A percentile compares a stretch with the other conserved stretches of the same genome.
Evolutionary conservation across 176 grass and related monocot genomes (phyloP).

Genomic region (sorghum (Sorghum bicolor)): DNA sequence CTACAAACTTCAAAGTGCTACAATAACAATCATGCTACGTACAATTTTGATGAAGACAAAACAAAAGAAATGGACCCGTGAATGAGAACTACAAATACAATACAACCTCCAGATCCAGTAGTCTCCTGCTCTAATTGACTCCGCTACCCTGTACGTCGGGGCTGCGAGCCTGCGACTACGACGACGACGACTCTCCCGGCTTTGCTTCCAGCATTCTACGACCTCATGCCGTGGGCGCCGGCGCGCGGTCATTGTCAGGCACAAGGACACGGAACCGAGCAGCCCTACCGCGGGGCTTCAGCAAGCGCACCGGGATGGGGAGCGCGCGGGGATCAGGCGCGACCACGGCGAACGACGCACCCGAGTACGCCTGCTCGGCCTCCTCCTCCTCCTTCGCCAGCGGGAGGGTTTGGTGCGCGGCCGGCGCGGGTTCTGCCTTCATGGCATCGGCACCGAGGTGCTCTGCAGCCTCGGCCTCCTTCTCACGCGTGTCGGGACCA

Average conservation of each 20-base stretch:
- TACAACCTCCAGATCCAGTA: no score
- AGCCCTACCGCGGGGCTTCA: neutral
- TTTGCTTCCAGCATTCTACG: neutral
- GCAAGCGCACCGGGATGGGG: neutral
- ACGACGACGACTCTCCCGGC: neutral
- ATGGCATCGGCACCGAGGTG: neutral
- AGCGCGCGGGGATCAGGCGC: slow-evolving; percentile 10
- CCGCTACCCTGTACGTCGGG: no score
- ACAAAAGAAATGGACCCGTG: neutral
- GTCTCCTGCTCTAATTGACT: no score
- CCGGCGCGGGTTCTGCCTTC: neutral
- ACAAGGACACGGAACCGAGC: neutral
- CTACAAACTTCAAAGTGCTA: neutral
- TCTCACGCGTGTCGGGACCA: neutral
- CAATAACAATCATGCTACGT: neutral
- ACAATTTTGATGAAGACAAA: neutral
- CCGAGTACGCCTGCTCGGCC: neutral
- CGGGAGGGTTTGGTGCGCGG: neutral
- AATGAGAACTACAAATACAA: no score
- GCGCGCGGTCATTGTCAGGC: neutral
- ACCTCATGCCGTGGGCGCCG: neutral
- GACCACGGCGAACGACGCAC: neutral
- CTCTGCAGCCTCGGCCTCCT: neutral
- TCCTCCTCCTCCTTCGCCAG: neutral
- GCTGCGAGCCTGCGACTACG: no score